Evolutionary conservation across 306 rosid species (phyloP).

Genomic region (Quercus robur): DNA sequence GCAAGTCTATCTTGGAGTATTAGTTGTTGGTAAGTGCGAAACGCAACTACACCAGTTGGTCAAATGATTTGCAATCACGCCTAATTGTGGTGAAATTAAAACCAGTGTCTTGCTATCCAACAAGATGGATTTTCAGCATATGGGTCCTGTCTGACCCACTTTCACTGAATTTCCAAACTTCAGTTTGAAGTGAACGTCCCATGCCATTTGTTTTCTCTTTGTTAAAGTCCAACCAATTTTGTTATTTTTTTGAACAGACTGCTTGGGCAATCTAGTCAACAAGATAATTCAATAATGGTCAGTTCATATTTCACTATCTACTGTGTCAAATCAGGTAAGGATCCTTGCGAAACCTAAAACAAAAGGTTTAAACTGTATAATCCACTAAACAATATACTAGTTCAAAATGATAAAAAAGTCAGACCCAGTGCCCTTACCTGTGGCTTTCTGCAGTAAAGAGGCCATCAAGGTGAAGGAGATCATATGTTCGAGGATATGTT

Average conservation of each 20-base stretch:
- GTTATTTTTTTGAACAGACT: neutral
- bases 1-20: neutral
- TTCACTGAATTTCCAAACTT: neutral
- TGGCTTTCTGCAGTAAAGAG: constrained; percentile 88
- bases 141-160: neutral
- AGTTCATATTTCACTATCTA: neutral
- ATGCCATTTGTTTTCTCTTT: neutral
- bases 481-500: constrained; percentile 94
- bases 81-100: neutral
- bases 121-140: neutral
- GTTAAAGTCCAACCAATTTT: neutral
- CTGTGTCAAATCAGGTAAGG: neutral
- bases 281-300: neutral
- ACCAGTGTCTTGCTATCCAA: neutral
- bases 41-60: neutral
- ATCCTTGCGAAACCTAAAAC: neutral
- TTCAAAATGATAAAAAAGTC: neutral
- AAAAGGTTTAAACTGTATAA: neutral
- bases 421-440: constrained; percentile 49
- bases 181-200: neutral
- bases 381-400: neutral
- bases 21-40: neutral
- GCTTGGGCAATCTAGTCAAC: neutral
- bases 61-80: neutral
- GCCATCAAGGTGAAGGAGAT: constrained; percentile 93